phyloP scores from a whole-genome alignment of 495 filamentous ascomycete species.

The Aspergillus sclerotiicarbonarius region DNA sequence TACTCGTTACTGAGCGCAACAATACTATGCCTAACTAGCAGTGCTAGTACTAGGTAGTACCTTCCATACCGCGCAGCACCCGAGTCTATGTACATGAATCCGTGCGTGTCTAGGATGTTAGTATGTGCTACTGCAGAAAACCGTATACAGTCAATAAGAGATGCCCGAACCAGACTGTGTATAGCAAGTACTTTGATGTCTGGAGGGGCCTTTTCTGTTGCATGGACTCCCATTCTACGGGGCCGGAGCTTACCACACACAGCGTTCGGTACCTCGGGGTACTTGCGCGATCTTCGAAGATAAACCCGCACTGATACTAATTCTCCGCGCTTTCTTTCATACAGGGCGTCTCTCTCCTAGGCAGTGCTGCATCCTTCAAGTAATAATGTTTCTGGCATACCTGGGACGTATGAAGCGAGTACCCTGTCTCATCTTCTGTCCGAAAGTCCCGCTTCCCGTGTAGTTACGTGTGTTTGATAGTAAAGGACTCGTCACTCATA shows the following conservation, averaged over 20 bases:
- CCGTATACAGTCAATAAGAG: neutral
- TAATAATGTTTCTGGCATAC: neutral
- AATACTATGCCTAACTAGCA: neutral
- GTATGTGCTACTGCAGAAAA: neutral
- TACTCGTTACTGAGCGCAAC: neutral
- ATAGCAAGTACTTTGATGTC: neutral
- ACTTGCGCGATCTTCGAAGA: conserved; percentile 1
- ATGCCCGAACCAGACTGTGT: neutral
- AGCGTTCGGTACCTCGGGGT: conserved; percentile 2
- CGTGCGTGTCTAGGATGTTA: neutral
- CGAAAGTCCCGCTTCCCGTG: neutral
- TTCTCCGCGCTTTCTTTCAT: conserved; percentile 4
- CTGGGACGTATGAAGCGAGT: neutral
- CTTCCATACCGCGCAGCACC: conserved; percentile 1
- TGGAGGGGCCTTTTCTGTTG: neutral
- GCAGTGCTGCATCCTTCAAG: neutral
- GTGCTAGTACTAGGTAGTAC: neutral
- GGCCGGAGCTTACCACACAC: neutral
- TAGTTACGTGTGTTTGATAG: neutral
- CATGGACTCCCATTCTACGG: neutral
- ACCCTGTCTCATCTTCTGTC: neutral
- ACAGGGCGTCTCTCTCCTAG: neutral
- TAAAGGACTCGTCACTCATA: neutral
- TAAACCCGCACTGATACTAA: conserved; percentile 5
- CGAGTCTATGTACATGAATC: neutral